Evolutionary conservation across 2,329 filamentous ascomycete genomes (phyloP), one percentile per base, ranked within the genome.

Genomic region (Lasiodiplodia citricola): DNA sequence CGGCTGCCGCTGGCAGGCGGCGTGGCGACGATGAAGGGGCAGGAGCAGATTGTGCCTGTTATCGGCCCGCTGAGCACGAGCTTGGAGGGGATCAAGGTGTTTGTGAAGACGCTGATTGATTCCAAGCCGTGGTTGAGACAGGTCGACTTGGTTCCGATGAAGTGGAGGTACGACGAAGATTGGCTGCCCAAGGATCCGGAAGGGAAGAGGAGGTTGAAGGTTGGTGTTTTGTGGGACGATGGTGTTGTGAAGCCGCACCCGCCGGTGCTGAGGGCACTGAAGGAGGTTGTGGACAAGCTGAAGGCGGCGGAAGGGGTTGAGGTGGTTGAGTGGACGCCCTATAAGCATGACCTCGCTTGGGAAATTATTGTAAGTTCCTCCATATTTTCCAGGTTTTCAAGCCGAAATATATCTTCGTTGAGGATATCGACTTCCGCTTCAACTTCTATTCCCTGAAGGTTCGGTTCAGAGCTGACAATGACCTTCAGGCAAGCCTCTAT

Each of bases 141-240:
- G 68, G 84, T 88, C 0, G 84, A 84, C n/a, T 84, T 88, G 47
- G 73, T 89, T 1, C 87, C 88, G 0, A 83, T 90, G 28, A 85
- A 87, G 0, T 91, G 88, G 87, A 77, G 84, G 7, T 38, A 64
- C 14, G 57, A 68, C 10, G 44, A 64, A 44, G 50, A 63, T 31
- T 70, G 44, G 31, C 16, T 55, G 60, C 71, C 73, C 47, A 65
- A 51, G 37, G 37, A 25, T 4, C 70, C 70, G 57, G 31, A 58
- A 7, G 73, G 72, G 8, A 72, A 71, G 14, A 75, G 76, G 25
- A 84, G 77, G 66, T 76, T 91, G 28, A 86, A 81, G 54, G 80
- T 92, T 66, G 90, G 82, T 4, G 85, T 92, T 38, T 82, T 92
- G 77, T 88, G 86, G 85, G 81, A 90, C 75, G 91, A 92, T 74